Evolutionary conservation across 2,329 filamentous ascomycete species (phyloP), one percentile per base, ranked within the genome.

Genomic region (Ascomycota sp.): DNA sequence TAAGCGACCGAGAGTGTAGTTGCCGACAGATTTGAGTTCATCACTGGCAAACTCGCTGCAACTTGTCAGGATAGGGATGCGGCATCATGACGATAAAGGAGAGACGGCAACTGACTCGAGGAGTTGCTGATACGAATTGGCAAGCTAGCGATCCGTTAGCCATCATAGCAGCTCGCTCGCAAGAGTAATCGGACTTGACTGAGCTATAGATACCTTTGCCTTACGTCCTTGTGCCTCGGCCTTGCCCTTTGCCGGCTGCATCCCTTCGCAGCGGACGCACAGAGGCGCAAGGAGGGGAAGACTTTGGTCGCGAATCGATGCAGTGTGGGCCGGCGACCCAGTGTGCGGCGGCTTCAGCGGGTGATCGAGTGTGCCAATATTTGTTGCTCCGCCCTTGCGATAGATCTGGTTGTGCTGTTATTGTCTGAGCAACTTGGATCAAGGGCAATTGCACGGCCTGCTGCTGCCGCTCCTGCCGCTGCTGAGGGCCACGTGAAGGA

Each of bases 101-200:
- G 21, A 36, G 35, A 34, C 35, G 32, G 27, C 9, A 32, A 59
- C 77, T 58, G 72, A 92, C 82, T 91, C 78, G 48, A 98, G 72
- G 48, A 98, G 70, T 59, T 92, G 79, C 62, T 92, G 80, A 61
- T 98, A 98, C 45, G 89, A 95, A 57, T 76, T 80, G 53, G 84
- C 82, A 64, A 98, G 84, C 84, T 93, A 33, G 27, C 9, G 7
- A 31, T 13, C 34, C 11, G 32, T 29, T 26, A 31, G 26, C 12
- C 9, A 31, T 6, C 16, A 25, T n/a, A 30, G 21, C n/a, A 16
- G 12, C 12, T 9, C 12, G 30, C 13, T 12, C 9, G 11, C 7
- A 13, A 11, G n/a, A 25, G 11, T 6, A 11, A 21, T 24, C 25
- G 8, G 12, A 7, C 2, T 11, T 25, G 30, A 1, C 11, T 12